Conservation (phyloP, 768 basidiomycete species). For the Xanthoconium stramineum region DNA sequence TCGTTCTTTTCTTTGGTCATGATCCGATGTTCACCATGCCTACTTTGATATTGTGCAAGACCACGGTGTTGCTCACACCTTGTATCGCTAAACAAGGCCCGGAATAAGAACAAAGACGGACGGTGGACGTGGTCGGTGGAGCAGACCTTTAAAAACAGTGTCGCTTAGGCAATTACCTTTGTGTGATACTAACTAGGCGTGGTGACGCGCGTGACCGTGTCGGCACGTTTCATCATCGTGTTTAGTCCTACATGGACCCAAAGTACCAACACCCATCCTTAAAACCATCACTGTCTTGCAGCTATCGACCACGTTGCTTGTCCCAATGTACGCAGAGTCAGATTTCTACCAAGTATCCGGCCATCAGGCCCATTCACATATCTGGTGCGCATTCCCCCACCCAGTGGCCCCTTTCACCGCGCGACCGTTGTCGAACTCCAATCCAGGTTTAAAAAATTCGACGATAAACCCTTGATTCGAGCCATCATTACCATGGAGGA, state of each 20-base stretch:
- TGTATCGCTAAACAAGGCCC: too few relatives aligned
- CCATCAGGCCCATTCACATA: slow-evolving; percentile 27
- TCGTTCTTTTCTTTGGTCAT: too few relatives aligned
- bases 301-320: background rate
- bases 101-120: too few relatives aligned
- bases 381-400: slow-evolving; percentile 13
- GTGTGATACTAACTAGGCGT: too few relatives aligned
- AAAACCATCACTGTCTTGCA: too few relatives aligned
- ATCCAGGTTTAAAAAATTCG: slow-evolving; percentile 28
- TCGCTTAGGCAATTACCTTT: too few relatives aligned
- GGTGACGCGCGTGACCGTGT: background rate
- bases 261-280: background rate
- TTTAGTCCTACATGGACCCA: too few relatives aligned
- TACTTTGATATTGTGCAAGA: too few relatives aligned
- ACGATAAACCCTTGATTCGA: slow-evolving; percentile 35
- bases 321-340: slow-evolving; percentile 11
- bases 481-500: slow-evolving; percentile 20
- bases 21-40: too few relatives aligned
- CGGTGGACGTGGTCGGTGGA: too few relatives aligned
- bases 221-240: background rate
- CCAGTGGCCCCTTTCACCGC: background rate
- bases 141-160: too few relatives aligned
- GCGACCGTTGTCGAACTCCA: background rate
- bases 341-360: slow-evolving; percentile 31
- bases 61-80: too few relatives aligned